Percentiles rank a stretch among this genome's conserved stretches.
Evolutionary conservation across 495 filamentous ascomycete species (phyloP).

Genomic region (Lasiosphaeria miniovina): DNA sequence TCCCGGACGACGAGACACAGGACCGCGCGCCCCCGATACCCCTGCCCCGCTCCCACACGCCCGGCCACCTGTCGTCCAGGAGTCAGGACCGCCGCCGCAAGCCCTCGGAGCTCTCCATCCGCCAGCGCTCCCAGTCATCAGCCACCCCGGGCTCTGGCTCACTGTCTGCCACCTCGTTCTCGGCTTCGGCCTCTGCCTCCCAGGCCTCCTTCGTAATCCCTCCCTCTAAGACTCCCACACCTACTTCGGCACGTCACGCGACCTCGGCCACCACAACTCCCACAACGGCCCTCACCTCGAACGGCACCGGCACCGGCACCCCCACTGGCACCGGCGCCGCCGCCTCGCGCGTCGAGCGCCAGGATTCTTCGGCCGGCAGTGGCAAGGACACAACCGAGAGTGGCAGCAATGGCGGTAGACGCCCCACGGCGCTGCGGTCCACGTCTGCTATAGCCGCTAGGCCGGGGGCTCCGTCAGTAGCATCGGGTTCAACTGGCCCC

Average conservation of each 20-base stretch:
- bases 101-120: conserved; percentile 46
- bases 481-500: background rate
- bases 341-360: conserved; percentile 28
- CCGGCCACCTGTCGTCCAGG: conserved; percentile 52
- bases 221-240: conserved; percentile 31
- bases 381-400: conserved; percentile 28
- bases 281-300: background rate
- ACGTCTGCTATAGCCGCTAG: conserved; percentile 52
- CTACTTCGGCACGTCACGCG: conserved; percentile 27
- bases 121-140: conserved; percentile 48
- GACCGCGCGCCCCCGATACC: conserved; percentile 36
- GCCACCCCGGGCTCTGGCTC: conserved; percentile 10
- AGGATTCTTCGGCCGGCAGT: conserved; percentile 43
- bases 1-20: conserved; percentile 21
- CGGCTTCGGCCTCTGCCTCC: conserved; percentile 22
- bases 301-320: background rate
- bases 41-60: conserved; percentile 49
- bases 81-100: conserved; percentile 45
- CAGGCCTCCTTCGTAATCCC: conserved; percentile 25
- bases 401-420: conserved; percentile 20
- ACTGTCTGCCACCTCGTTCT: conserved; percentile 16
- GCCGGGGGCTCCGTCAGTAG: conserved; percentile 18
- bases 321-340: conserved; percentile 9
- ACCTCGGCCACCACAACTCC: background rate
- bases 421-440: conserved; percentile 42